Percentiles rank a stretch among this genome's conserved stretches.
phyloP scores from a whole-genome alignment of 129 eudicot species.

The Solidago caesia region DNA sequence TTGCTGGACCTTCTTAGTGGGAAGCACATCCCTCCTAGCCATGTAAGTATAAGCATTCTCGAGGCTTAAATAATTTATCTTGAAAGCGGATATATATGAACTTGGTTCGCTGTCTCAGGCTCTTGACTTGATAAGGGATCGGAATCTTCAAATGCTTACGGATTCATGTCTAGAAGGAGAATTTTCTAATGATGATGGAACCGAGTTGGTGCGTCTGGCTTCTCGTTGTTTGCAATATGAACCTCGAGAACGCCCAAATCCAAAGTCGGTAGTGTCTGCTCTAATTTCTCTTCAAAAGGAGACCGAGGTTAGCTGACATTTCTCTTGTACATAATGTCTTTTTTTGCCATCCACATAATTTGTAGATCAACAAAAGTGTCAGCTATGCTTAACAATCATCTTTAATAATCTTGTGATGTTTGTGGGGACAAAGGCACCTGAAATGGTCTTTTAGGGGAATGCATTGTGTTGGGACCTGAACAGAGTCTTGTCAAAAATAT shows the following conservation, averaged over 20 bases:
- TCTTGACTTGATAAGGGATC: conserved; percentile 65
- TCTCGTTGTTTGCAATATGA: conserved; percentile 72
- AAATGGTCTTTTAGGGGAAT: no score
- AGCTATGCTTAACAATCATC: no score
- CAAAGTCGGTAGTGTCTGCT: conserved; percentile 48
- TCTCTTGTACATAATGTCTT: background rate
- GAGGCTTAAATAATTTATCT: background rate
- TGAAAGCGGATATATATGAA: conserved; percentile 17
- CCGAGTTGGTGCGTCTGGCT: conserved; percentile 66
- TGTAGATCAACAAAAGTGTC: background rate
- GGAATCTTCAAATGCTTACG: conserved; percentile 72
- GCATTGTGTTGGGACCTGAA: no score
- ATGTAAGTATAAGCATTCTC: conserved; percentile 36
- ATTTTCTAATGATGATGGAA: conserved; percentile 61
- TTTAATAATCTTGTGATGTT: no score
- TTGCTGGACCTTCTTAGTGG: conserved; percentile 72
- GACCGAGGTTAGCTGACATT: conserved; percentile 46
- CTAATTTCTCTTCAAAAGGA: conserved; percentile 59
- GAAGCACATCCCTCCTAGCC: conserved; percentile 74
- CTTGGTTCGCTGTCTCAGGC: conserved; percentile 38
- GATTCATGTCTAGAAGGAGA: conserved; percentile 74
- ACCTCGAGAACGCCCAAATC: conserved; percentile 65
- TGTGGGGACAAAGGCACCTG: no score
- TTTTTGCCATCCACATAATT: conserved; percentile 8
- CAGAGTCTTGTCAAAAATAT: no score